These are phyloP conservation scores for Metschnikowia matae DNA, from an alignment of 805 yeast species.

Conservation along the genomic window DNA sequence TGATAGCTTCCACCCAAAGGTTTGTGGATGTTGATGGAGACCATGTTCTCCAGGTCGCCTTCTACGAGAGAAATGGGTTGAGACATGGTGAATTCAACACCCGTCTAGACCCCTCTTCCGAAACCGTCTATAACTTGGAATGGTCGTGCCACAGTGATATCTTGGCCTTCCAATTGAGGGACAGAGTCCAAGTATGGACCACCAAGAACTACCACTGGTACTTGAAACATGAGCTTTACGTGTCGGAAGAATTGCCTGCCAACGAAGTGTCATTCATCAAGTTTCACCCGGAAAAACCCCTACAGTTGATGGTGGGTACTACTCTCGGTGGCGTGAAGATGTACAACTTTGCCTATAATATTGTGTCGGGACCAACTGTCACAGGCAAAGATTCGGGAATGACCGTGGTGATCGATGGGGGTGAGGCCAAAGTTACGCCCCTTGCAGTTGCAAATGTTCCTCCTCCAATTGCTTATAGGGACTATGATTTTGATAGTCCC, in stretches of 20 bases:
- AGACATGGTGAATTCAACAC: slow-evolving; percentile 83
- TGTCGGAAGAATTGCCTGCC: slow-evolving; percentile 21
- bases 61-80: slow-evolving; percentile 90
- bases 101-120: slow-evolving; percentile 48
- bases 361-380: slow-evolving; percentile 63
- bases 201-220: slow-evolving; percentile 95
- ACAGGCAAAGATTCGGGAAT: slow-evolving; percentile 74
- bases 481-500: slow-evolving; percentile 47
- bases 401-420: slow-evolving; percentile 78
- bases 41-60: slow-evolving; percentile 52
- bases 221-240: slow-evolving; percentile 69
- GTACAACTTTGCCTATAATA: slow-evolving; percentile 61
- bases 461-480: slow-evolving; percentile 84
- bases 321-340: slow-evolving; percentile 45
- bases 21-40: slow-evolving; percentile 50
- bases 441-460: slow-evolving; percentile 83
- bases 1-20: slow-evolving; percentile 79
- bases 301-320: slow-evolving; percentile 66
- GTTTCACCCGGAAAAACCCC: slow-evolving; percentile 91
- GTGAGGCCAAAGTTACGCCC: slow-evolving; percentile 70
- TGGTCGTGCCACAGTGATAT: slow-evolving; percentile 86
- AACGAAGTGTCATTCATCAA: slow-evolving; percentile 42
- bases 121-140: slow-evolving; percentile 47
- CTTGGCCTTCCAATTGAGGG: slow-evolving; percentile 59
- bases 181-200: slow-evolving; percentile 83